Percentiles rank a stretch among this genome's conserved stretches.
phyloP scores from a whole-genome alignment of 352 stramenopile species.

The Halophytophthora polymorphica region DNA sequence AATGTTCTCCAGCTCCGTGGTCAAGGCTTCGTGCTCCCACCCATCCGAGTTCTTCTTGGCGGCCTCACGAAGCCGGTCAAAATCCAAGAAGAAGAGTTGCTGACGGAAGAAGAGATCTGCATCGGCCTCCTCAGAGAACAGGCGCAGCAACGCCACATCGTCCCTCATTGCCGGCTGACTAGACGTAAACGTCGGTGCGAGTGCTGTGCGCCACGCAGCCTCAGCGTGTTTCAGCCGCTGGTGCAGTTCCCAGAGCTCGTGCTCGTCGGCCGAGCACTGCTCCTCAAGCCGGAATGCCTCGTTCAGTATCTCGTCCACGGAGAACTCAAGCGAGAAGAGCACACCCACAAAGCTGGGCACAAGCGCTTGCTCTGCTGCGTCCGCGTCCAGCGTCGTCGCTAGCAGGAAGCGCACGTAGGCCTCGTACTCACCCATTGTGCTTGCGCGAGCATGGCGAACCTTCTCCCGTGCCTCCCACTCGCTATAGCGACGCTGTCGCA shows the following conservation, averaged over 20 bases:
- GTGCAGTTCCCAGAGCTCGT: constrained; percentile 31
- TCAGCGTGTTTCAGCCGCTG: constrained; percentile 24
- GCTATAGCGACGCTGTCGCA: constrained; percentile 3
- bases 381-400: constrained; percentile 44
- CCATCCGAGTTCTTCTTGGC: neutral
- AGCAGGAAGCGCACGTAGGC: constrained; percentile 49
- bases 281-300: constrained; percentile 40
- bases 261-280: constrained; percentile 32
- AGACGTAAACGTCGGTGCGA: neutral
- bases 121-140: constrained; percentile 41
- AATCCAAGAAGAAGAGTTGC: constrained; percentile 37
- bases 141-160: constrained; percentile 25
- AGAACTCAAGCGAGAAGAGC: constrained; percentile 49
- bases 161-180: neutral
- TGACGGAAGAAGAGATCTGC: constrained; percentile 50
- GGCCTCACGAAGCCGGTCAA: constrained; percentile 14
- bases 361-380: constrained; percentile 36
- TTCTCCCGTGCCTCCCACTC: constrained; percentile 10
- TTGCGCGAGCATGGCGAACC: neutral
- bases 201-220: constrained; percentile 8
- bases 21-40: constrained; percentile 2
- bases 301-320: constrained; percentile 25
- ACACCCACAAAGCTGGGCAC: constrained; percentile 60
- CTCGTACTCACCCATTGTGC: constrained; percentile 35
- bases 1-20: constrained; percentile 7